These are phyloP conservation scores for Pestalotiopsis sp. DNA, from an alignment of 2,329 filamentous ascomycete species.

Conservation along the genomic window DNA sequence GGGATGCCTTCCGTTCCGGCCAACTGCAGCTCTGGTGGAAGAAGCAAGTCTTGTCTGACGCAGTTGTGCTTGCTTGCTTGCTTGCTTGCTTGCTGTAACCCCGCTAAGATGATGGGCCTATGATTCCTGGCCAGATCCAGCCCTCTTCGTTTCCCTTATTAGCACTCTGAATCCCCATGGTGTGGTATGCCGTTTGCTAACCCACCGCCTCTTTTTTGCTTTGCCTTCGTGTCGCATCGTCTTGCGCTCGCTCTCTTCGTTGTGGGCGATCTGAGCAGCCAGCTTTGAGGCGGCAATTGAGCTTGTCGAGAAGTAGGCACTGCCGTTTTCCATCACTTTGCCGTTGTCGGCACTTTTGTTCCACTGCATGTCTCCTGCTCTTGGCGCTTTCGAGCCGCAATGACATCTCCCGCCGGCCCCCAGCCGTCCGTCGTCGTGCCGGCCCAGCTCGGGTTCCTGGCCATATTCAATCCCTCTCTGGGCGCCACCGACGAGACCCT, in stretches of 20 bases:
- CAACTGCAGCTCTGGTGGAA: neutral
- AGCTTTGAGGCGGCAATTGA: neutral
- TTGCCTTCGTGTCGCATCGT: no score
- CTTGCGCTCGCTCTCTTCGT: neutral
- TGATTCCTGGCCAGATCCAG: neutral
- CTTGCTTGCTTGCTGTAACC: neutral
- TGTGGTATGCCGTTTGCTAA: neutral
- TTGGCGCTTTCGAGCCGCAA: neutral
- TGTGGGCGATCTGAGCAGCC: neutral
- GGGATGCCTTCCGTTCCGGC: neutral
- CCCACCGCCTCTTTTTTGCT: no score
- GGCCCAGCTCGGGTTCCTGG: slow-evolving; percentile 85
- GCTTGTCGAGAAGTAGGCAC: neutral
- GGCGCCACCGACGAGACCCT: slow-evolving; percentile 67
- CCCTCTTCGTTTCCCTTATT: neutral
- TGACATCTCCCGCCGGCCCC: slow-evolving; percentile 18
- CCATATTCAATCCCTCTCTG: slow-evolving; percentile 88
- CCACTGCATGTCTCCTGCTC: neutral
- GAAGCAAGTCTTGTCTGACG: neutral
- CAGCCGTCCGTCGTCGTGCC: slow-evolving; percentile 55
- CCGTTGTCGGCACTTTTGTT: neutral
- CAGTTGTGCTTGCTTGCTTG: neutral
- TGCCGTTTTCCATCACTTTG: neutral
- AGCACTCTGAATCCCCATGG: neutral
- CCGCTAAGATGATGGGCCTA: neutral